Evolutionary conservation across 1,284 basidiomycete genomes (phyloP).

Genomic region (Porogramme epimiltina): DNA sequence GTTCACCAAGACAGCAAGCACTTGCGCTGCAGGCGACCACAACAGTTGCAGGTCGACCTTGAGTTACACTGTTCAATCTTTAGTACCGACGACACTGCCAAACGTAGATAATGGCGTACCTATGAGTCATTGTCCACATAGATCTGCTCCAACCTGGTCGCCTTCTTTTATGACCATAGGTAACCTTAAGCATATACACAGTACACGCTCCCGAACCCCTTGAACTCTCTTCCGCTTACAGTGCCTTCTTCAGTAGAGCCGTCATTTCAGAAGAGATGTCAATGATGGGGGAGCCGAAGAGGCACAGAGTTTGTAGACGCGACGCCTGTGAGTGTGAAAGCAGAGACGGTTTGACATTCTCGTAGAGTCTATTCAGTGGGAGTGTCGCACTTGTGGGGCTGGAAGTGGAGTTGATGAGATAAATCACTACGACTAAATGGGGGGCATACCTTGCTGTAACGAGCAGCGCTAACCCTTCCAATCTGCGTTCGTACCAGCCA

Average conservation of each 20-base stretch:
- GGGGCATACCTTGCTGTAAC: conserved; percentile 47
- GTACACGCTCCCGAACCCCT: conserved; percentile 80
- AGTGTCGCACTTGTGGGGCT: conserved; percentile 26
- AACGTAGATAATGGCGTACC: conserved; percentile 36
- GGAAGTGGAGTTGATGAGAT: conserved; percentile 2
- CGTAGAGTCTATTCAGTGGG: conserved; percentile 49
- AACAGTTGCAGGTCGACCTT: conserved; percentile 91
- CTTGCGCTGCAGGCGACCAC: conserved; percentile 81
- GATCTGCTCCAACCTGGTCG: conserved; percentile 53
- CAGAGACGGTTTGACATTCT: conserved; percentile 44
- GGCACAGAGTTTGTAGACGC: conserved; percentile 55
- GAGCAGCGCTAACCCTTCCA: conserved; percentile 55
- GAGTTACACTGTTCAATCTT: conserved; percentile 66
- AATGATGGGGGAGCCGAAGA: conserved; percentile 53
- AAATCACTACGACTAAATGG: not conserved
- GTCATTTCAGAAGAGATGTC: conserved; percentile 44
- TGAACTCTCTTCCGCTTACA: conserved; percentile 78
- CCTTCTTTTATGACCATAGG: conserved; percentile 54
- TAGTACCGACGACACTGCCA: not conserved
- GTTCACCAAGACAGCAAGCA: conserved; percentile 61
- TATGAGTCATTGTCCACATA: conserved; percentile 67
- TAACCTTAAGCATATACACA: conserved; percentile 70
- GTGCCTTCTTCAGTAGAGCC: conserved; percentile 63
- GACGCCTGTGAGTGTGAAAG: conserved; percentile 61
- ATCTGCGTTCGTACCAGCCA: conserved; percentile 57